Conservation (phyloP, 2,329 filamentous ascomycete genomes). For the Fusarium sp. region DNA sequence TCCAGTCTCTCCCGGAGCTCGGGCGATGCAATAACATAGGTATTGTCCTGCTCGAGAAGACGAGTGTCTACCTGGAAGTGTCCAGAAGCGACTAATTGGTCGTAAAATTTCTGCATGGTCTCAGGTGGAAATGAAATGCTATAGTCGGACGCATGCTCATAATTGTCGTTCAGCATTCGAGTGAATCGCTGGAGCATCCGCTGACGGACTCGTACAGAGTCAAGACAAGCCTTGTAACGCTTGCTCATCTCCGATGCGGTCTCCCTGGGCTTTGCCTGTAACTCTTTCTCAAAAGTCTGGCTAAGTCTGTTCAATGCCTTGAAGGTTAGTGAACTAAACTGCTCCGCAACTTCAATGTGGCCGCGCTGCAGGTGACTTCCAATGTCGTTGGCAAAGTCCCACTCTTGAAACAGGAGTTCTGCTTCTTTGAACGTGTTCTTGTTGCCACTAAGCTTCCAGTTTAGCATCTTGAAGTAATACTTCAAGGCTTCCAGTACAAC, state of each 20-base stretch:
- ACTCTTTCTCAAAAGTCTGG: conserved; percentile 90
- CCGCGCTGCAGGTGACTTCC: conserved; percentile 92
- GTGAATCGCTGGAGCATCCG: conserved; percentile 97
- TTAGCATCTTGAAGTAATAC: conserved; percentile 98
- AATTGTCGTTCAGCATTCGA: conserved; percentile 89
- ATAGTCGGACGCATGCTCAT: conserved; percentile 97
- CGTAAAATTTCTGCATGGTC: conserved; percentile 82
- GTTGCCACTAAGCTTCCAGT: conserved; percentile 97
- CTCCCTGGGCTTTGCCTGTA: conserved; percentile 88
- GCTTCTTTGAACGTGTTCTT: conserved; percentile 99
- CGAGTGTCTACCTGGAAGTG: conserved; percentile 89
- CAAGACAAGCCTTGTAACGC: conserved; percentile 93
- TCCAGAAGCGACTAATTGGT: conserved; percentile 83
- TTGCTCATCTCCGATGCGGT: conserved; percentile 92
- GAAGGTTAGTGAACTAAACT: conserved; percentile 94
- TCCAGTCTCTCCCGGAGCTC: conserved; percentile 81
- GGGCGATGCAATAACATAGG: conserved; percentile 89
- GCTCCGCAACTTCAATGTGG: conserved; percentile 96
- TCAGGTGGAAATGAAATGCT: conserved; percentile 82
- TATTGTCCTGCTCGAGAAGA: conserved; percentile 79
- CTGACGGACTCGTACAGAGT: conserved; percentile 96
- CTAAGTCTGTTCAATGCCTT: conserved; percentile 92
- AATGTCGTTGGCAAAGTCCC: conserved; percentile 96
- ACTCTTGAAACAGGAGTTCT: conserved; percentile 96
- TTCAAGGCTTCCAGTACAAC: conserved; percentile 93